A percentile compares a stretch with the other conserved stretches of the same genome.
phyloP scores from a whole-genome alignment of 2,329 filamentous ascomycete species.

The Cercospora berteroae region DNA sequence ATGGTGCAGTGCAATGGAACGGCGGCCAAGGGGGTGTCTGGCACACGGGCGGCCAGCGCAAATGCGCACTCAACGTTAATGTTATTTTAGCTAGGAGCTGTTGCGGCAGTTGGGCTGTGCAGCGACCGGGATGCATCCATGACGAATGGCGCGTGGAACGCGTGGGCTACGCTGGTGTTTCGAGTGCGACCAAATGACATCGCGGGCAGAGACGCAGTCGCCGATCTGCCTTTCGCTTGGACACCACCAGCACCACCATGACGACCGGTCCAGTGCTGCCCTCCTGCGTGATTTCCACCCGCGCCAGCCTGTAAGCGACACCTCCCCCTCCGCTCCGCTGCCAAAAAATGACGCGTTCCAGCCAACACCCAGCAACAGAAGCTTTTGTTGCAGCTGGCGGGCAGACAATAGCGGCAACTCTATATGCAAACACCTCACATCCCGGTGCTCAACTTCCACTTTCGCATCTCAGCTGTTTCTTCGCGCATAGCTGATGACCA shows the following conservation, averaged over 20 bases:
- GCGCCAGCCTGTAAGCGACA: neutral
- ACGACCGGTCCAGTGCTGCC: neutral
- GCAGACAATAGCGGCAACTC: conserved; percentile 3
- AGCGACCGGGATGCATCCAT: neutral
- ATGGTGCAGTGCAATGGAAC: neutral
- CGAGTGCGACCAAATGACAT: neutral
- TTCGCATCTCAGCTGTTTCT: neutral
- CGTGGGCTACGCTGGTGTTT: neutral
- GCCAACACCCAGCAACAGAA: neutral
- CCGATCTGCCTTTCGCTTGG: conserved; percentile 1
- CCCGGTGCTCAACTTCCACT: neutral
- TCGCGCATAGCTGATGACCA: neutral
- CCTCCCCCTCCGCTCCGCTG: neutral
- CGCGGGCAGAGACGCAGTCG: neutral
- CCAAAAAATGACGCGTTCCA: neutral
- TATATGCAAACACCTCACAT: conserved; percentile 6
- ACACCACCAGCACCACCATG: neutral
- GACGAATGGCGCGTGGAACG: neutral
- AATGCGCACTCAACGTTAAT: neutral
- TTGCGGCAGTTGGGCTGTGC: neutral
- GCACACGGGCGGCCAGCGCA: neutral
- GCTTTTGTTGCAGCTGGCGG: neutral
- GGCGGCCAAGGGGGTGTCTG: neutral
- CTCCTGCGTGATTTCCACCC: neutral
- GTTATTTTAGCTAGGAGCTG: conserved; percentile 2